phyloP scores from a whole-genome alignment of 1,284 basidiomycete species.

The Leccinum holopus region DNA sequence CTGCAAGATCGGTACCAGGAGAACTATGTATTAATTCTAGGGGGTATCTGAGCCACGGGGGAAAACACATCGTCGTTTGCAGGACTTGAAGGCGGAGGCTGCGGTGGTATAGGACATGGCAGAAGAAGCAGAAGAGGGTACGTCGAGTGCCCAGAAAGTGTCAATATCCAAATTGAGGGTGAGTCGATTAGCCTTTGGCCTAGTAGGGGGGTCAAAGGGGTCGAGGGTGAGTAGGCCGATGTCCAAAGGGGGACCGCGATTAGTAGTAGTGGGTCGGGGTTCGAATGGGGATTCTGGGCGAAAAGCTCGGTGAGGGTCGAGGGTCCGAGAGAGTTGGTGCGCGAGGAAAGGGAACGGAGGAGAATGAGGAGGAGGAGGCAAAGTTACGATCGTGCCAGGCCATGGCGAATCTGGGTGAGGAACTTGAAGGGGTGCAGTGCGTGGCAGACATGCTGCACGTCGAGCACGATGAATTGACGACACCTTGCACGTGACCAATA shows the following conservation, averaged over 20 bases:
- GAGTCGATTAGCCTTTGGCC: slow-evolving; percentile 13
- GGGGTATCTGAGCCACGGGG: slow-evolving; percentile 4
- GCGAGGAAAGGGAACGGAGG: slow-evolving; percentile 23
- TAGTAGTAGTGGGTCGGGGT: slow-evolving; percentile 14
- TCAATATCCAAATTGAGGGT: slow-evolving; percentile 29
- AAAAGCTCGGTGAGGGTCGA: slow-evolving; percentile 10
- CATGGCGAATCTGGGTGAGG: background rate
- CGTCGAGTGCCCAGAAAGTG: slow-evolving; percentile 18
- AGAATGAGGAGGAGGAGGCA: background rate
- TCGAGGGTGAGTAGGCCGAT: slow-evolving; percentile 13
- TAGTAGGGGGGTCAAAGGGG: slow-evolving; percentile 6
- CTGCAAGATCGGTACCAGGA: slow-evolving; percentile 12
- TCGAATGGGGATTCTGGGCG: slow-evolving; percentile 22
- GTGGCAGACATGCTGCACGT: slow-evolving; percentile 36
- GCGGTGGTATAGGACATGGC: slow-evolving; percentile 31
- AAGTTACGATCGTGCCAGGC: background rate
- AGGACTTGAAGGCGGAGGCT: slow-evolving; percentile 15
- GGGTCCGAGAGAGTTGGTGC: background rate
- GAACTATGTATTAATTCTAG: slow-evolving; percentile 5
- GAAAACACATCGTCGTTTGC: slow-evolving; percentile 21
- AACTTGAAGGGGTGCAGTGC: slow-evolving; percentile 25
- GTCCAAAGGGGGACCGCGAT: slow-evolving; percentile 13
- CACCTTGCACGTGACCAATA: slow-evolving; percentile 30
- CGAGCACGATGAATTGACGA: slow-evolving; percentile 6
- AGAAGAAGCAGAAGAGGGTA: slow-evolving; percentile 21